Evolutionary conservation across 371 early-diverging fungal genomes (phyloP).

Genomic region (Haplosporangium sp.): DNA sequence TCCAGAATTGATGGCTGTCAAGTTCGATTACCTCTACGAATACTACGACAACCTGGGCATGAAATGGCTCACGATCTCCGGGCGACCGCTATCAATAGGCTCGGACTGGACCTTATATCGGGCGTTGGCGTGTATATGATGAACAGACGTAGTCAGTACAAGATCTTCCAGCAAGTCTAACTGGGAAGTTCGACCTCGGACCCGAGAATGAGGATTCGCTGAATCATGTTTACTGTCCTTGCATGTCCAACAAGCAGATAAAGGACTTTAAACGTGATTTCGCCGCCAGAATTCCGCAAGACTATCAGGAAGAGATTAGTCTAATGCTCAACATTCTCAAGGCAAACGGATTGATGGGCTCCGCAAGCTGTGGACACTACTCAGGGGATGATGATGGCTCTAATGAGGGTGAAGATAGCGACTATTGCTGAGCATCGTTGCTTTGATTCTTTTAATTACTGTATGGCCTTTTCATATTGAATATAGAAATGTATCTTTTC

Average conservation of each 20-base stretch:
- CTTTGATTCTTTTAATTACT: neutral
- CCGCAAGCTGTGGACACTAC: neutral
- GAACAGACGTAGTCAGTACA: slow-evolving; percentile 5
- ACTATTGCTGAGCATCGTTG: neutral
- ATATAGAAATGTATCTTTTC: neutral
- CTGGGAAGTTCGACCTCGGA: slow-evolving; percentile 5
- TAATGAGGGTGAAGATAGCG: neutral
- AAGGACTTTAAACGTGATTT: slow-evolving; percentile 6
- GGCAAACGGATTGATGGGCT: neutral
- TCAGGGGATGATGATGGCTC: neutral
- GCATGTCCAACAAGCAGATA: slow-evolving; percentile 11
- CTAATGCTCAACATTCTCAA: slow-evolving; percentile 11
- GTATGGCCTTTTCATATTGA: too few relatives aligned
- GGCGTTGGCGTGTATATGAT: neutral
- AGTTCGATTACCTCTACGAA: slow-evolving; percentile 7
- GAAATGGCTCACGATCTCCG: slow-evolving; percentile 1
- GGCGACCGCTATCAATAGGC: slow-evolving; percentile 3
- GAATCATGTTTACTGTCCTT: neutral
- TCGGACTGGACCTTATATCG: neutral
- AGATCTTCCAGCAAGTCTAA: slow-evolving; percentile 13
- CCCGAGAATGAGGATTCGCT: neutral
- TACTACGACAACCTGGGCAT: slow-evolving; percentile 4
- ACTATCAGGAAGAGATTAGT: slow-evolving; percentile 4
- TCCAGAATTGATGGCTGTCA: slow-evolving; percentile 2
- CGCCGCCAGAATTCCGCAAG: slow-evolving; percentile 1